Evolutionary conservation across 495 filamentous ascomycete species (phyloP).

Genomic region (Usnea hakonensis): DNA sequence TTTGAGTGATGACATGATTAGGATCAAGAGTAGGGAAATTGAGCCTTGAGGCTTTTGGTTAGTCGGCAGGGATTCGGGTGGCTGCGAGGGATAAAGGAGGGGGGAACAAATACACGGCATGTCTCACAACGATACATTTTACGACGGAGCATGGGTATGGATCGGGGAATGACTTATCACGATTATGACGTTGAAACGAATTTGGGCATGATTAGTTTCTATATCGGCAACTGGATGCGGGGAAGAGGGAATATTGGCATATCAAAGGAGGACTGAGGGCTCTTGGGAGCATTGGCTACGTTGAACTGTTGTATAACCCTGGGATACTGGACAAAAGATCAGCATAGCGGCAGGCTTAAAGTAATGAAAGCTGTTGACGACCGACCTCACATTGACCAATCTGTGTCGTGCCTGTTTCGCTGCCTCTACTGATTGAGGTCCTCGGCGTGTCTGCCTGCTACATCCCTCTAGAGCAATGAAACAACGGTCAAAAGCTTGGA

Average conservation of each 20-base stretch:
- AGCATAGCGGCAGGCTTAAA: conserved; percentile 1
- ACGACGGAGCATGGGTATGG: conserved; percentile 10
- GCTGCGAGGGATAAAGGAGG: neutral
- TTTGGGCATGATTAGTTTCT: conserved; percentile 3
- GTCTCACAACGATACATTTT: neutral
- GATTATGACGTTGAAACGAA: conserved; percentile 7
- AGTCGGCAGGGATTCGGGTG: too few relatives aligned
- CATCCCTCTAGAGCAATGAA: too few relatives aligned
- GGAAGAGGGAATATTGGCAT: conserved; percentile 1
- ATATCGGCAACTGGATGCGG: neutral
- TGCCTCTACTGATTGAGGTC: neutral
- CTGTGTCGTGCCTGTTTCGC: too few relatives aligned
- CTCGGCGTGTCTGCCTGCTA: neutral
- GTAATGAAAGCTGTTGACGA: neutral
- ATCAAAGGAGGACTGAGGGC: neutral
- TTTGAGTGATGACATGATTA: conserved; percentile 77
- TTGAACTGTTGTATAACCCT: neutral
- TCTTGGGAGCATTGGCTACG: conserved; percentile 17
- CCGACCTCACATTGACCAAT: too few relatives aligned
- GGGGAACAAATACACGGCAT: neutral
- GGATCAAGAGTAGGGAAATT: conserved; percentile 46
- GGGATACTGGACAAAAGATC: neutral
- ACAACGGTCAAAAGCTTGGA: neutral
- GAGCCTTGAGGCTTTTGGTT: conserved; percentile 25
- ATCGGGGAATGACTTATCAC: conserved; percentile 10